Base-by-base conservation (phyloP, 192 early-diverging fungal species). In the Rhizophagus prolifer region DNA sequence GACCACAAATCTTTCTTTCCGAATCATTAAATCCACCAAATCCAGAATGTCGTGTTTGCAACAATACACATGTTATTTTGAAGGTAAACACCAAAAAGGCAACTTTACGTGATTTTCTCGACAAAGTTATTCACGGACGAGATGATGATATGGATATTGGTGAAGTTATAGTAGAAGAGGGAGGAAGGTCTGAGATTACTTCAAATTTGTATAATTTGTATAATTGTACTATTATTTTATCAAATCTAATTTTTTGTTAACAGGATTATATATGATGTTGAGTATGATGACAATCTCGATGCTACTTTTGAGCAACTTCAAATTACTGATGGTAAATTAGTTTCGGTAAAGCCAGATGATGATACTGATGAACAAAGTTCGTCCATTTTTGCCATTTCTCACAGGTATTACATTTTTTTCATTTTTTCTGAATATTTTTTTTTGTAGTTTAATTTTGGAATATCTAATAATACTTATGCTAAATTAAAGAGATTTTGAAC, bases 191-290 rank as follows among this genome's bases (percentile, higher is more conserved):
- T 25, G 25, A 16, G 66, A 30, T 28, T 26, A 63, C 72, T 50
- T 4, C 13, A 16, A 14, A 19, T 65, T 16, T 66, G 16, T 65
- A 36, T 26, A 36, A 72, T n/a, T 25, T n/a, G n/a, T n/a, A n/a
- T n/a, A n/a, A n/a, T 41, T 36, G 36, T 38, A 38, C 0, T 28
- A 58, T 21, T 36, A 36, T 2, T 13, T 34, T 44, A 38, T 70
- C 2, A n/a, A 28, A 30, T 7, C 67, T 16, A 67, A 10, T n/a
- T 59, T 41, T 21, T 70, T 30, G 25, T 23, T 61, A 69, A 13
- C 78, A 93, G 91, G 74, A 85, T 96, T 23, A 78, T 98, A 62
- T 96, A 96, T 75, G 96, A 99, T 79, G 83, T 90, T 12, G 97
- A 99, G 36, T 94, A 92, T 75, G 93, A 95, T 34, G 96, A 97